phyloP scores from a whole-genome alignment of 179 eudicot genomes.

The Patellifolia procumbens region DNA sequence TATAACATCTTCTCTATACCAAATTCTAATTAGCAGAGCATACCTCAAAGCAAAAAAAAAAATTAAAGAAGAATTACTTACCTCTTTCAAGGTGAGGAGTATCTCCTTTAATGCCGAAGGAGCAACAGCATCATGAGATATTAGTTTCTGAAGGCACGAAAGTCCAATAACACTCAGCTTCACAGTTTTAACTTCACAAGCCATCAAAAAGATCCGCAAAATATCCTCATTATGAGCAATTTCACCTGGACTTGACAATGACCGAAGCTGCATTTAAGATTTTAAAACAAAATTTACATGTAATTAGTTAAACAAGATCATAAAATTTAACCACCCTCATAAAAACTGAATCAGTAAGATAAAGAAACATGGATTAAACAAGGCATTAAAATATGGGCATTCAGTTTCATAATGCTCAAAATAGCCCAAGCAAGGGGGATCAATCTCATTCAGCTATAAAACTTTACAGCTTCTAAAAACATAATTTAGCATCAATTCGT shows the following conservation, averaged over 20 bases:
- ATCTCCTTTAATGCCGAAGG: conserved; percentile 86
- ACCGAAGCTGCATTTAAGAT: conserved; percentile 72
- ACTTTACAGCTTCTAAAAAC: not conserved
- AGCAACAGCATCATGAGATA: conserved; percentile 92
- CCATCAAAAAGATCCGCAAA: conserved; percentile 90
- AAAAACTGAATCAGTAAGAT: conserved; percentile 10
- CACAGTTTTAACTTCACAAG: conserved; percentile 84
- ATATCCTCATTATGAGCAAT: conserved; percentile 93
- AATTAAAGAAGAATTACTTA: conserved; percentile 32
- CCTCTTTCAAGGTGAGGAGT: conserved; percentile 80
- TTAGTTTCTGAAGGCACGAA: conserved; percentile 94
- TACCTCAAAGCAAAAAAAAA: not conserved
- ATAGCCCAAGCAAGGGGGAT: conserved; percentile 1
- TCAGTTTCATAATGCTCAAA: conserved; percentile 4
- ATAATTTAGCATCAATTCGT: conserved; percentile 6
- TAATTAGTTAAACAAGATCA: not conserved
- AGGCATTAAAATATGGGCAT: not conserved
- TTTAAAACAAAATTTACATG: not conserved
- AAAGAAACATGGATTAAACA: not conserved
- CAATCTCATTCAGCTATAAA: not conserved
- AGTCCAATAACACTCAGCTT: conserved; percentile 94
- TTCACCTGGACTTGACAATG: conserved; percentile 86
- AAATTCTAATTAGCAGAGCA: conserved; percentile 9
- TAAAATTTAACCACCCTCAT: not conserved
- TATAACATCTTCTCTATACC: not conserved